These are phyloP conservation scores for Strobilomyces confusus DNA, from an alignment of 768 basidiomycete species.

Conservation along the genomic window DNA sequence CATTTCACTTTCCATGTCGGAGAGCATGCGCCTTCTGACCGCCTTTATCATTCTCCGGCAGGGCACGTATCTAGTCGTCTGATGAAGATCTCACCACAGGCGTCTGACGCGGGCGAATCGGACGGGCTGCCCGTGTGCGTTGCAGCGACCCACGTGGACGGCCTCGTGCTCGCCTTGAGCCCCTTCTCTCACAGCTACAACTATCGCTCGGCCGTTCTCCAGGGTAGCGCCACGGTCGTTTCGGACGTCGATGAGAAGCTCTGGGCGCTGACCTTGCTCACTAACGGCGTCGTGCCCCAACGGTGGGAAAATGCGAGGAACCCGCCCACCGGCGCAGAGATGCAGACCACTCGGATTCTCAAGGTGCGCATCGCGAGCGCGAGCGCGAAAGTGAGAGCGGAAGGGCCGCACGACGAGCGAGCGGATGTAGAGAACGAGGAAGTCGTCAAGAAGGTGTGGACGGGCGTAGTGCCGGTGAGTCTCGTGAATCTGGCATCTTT, in stretches of 20 bases:
- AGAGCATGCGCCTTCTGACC: neutral
- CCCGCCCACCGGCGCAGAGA: conserved; percentile 19
- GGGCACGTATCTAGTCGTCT: conserved; percentile 24
- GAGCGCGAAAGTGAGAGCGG: conserved; percentile 24
- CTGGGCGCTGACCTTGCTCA: conserved; percentile 23
- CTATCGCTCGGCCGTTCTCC: conserved; percentile 24
- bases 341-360: conserved; percentile 23
- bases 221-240: conserved; percentile 16
- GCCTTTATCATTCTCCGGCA: neutral
- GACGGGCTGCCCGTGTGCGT: conserved; percentile 19
- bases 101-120: neutral
- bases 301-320: conserved; percentile 21
- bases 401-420: conserved; percentile 21
- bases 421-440: conserved; percentile 15
- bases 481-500: neutral
- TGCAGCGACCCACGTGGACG: conserved; percentile 24
- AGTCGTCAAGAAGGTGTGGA: conserved; percentile 19
- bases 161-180: conserved; percentile 20
- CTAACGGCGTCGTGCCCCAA: conserved; percentile 20
- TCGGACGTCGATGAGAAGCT: conserved; percentile 19
- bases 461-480: conserved; percentile 24
- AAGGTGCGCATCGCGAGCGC: conserved; percentile 21
- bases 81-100: conserved; percentile 19
- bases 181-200: conserved; percentile 27
- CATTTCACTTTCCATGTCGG: too few species aligned